These are phyloP conservation scores for Saccharum spontaneum DNA, from an alignment of 176 grass and related monocot species.

Conservation along the genomic window DNA sequence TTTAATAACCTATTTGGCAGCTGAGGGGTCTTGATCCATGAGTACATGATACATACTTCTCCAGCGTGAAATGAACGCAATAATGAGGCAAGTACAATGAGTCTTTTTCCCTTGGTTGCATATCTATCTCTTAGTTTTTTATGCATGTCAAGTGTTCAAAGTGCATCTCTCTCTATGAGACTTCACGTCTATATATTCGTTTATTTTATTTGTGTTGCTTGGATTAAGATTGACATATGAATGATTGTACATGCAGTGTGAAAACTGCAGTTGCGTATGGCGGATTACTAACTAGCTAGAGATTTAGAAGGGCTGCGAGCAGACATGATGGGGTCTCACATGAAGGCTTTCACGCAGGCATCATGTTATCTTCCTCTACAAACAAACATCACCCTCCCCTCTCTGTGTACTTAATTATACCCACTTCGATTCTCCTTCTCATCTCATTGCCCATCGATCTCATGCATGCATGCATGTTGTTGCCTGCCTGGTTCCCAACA, in stretches of 20 bases:
- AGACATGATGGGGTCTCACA: conserved; percentile 83
- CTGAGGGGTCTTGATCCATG: conserved; percentile 24
- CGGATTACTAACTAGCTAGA: conserved; percentile 26
- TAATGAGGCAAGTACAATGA: conserved; percentile 44
- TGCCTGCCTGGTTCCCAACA: conserved; percentile 77
- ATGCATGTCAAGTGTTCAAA: not conserved
- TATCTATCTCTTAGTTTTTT: conserved; percentile 29
- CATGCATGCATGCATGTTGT: conserved; percentile 53
- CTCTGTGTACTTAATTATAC: conserved; percentile 52
- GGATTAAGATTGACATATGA: not conserved
- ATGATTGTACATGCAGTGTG: conserved; percentile 39
- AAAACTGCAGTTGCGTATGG: conserved; percentile 33
- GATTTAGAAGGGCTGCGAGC: conserved; percentile 37
- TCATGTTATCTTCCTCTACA: conserved; percentile 99
- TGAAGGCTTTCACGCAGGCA: conserved; percentile 94
- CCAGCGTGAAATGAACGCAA: conserved; percentile 22
- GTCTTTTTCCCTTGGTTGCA: not conserved
- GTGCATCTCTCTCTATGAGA: conserved; percentile 16
- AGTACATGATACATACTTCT: conserved; percentile 32
- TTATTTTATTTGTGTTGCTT: conserved; percentile 14
- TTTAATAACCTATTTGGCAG: conserved; percentile 13
- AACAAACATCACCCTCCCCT: conserved; percentile 76
- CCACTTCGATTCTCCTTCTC: conserved; percentile 25
- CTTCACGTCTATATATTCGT: not conserved
- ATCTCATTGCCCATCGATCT: conserved; percentile 34